Base-by-base conservation (phyloP, 2,329 filamentous ascomycete genomes). In the Pseudogymnoascus sp. region DNA sequence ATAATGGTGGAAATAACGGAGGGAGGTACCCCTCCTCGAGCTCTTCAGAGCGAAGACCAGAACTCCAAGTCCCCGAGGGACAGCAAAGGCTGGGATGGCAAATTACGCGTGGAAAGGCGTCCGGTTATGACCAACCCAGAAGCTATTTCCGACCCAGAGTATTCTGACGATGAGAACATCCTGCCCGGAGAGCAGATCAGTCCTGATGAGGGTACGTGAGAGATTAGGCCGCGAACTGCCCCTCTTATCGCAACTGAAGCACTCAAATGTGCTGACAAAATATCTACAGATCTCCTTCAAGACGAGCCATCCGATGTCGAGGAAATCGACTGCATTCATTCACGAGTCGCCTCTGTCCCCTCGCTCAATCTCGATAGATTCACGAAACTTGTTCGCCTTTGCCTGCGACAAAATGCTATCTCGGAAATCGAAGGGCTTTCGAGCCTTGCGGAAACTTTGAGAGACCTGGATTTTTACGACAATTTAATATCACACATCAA, bases 391-490 rank as follows among this genome's bases (percentile, higher is more conserved):
- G 80, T 82, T 71, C 87, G 89, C 70, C 78, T 99, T 68, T 97
- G 93, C 73, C 86, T 99, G 17, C 91, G 94, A 58, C 93, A 99
- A 74, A 99, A 99, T 74, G 84, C 85, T 68, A 94, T 99, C 72
- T 82, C 89, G 66, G 79, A 85, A 58, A 90, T 97, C 73, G 85
- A 91, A 31, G 86, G 93, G 7, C 85, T 96, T 4, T 79, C 82
- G 3, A 75, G 76, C 36, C 77, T 95, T 61, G 85, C 85, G 35
- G 72, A 78, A 2, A 90, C 85, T 0, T 79, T 99, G 41, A 78
- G 84, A 70, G 94, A 99, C 64, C 83, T 99, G 59, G 94, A 99
- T 70, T 83, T 99, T 64, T 99, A 99, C 79, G 94, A 99, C 77
- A 99, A 99, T 75, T 82, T 96, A 15, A 92, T 99, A 69, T 84